Evolutionary conservation across 2,329 filamentous ascomycete genomes (phyloP).

Genomic region (Trichoderma koningiopsis): DNA sequence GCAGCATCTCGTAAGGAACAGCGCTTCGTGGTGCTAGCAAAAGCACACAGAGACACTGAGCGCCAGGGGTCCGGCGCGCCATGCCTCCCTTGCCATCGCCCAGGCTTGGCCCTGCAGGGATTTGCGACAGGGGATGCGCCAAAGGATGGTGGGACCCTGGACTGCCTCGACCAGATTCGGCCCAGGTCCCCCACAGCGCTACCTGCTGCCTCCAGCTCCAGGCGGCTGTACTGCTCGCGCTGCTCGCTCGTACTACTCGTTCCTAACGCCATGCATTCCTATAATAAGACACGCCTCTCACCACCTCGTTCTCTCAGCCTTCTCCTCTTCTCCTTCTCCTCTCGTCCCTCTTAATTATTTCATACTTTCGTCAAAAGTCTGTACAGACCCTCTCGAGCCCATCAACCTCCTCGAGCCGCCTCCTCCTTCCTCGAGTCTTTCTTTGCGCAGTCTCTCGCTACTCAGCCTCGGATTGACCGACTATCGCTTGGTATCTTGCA

Average conservation of each 20-base stretch:
- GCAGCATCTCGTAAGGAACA: not conserved
- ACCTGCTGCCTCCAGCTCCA: not conserved
- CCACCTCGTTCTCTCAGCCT: constrained; percentile 1
- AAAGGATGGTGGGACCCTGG: constrained; percentile 17
- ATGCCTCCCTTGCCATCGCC: not conserved
- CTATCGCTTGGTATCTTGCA: constrained; percentile 21
- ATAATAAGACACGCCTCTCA: constrained; percentile 27
- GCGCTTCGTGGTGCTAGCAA: too few relatives aligned
- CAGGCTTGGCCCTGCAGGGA: constrained; percentile 21
- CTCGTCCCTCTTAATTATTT: constrained; percentile 19
- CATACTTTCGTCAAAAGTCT: constrained; percentile 4
- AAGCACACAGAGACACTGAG: not conserved
- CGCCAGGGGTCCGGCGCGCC: not conserved
- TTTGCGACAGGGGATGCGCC: constrained; percentile 4
- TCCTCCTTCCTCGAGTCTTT: constrained; percentile 9
- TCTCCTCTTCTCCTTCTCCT: not conserved
- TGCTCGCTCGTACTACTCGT: not conserved
- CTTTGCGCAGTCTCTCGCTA: constrained; percentile 27
- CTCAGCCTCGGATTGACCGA: constrained; percentile 7
- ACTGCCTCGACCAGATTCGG: constrained; percentile 16
- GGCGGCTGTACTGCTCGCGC: not conserved
- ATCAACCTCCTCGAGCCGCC: constrained; percentile 23
- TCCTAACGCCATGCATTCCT: not conserved
- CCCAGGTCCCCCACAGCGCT: not conserved
- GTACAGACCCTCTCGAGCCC: constrained; percentile 1